Percentiles rank a stretch among this genome's conserved stretches.
These are phyloP conservation scores for Yarrowia sp. DNA, from an alignment of 805 yeast species.

Conservation along the genomic window DNA sequence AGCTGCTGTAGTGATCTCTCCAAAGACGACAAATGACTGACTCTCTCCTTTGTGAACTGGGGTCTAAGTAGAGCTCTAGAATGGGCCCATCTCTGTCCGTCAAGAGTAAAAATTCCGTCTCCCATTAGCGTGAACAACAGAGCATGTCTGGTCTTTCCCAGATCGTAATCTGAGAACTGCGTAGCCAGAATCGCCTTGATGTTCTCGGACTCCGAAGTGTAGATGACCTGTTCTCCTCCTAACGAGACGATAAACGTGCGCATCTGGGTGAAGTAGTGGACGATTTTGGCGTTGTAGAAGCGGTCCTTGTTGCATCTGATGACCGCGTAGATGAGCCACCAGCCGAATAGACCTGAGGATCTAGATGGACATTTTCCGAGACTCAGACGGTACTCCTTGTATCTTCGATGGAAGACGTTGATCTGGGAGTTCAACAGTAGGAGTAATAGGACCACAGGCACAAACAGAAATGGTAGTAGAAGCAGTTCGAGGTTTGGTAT, in stretches of 20 bases:
- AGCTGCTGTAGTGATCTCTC: constrained; percentile 45
- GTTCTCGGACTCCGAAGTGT: constrained; percentile 50
- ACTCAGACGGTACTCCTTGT: constrained; percentile 4
- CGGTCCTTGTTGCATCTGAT: not conserved
- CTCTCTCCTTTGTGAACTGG: constrained; percentile 49
- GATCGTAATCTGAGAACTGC: constrained; percentile 47
- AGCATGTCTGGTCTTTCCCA: constrained; percentile 45
- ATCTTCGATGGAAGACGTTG: constrained; percentile 1
- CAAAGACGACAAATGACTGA: constrained; percentile 46
- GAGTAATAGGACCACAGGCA: not conserved
- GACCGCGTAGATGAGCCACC: constrained; percentile 22
- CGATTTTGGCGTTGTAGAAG: not conserved
- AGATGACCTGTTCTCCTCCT: constrained; percentile 24
- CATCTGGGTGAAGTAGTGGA: not conserved
- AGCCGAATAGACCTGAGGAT: constrained; percentile 11
- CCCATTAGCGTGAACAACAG: constrained; percentile 48
- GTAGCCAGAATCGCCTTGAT: constrained; percentile 49
- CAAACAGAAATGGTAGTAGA: not conserved
- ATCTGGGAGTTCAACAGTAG: constrained; percentile 1
- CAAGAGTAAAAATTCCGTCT: constrained; percentile 51
- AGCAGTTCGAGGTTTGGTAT: not conserved
- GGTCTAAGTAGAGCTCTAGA: constrained; percentile 51
- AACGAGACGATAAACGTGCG: constrained; percentile 26
- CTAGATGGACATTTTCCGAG: not conserved
- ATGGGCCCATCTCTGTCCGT: constrained; percentile 51